Percentiles rank a stretch among this genome's conserved stretches.
phyloP scores from a whole-genome alignment of 306 rosid species.

The Vigna radiata region DNA sequence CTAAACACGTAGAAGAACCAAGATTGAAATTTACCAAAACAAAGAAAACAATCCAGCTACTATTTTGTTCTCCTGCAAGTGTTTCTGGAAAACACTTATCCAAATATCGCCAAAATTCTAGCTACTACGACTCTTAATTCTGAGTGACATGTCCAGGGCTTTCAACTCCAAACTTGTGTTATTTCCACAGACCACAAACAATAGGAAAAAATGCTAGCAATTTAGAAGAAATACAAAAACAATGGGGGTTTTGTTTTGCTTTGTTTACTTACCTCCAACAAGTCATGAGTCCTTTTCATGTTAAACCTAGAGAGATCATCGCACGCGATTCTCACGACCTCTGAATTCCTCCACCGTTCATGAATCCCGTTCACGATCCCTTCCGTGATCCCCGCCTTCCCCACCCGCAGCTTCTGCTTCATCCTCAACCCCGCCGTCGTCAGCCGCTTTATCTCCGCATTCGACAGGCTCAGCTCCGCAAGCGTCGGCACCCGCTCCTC shows the following conservation, averaged over 20 bases:
- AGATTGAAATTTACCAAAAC: background rate
- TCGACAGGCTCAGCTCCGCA: slow-evolving; percentile 79
- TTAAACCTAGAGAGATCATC: slow-evolving; percentile 80
- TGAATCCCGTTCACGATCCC: slow-evolving; percentile 92
- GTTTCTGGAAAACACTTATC: too few relatives aligned
- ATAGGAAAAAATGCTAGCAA: background rate
- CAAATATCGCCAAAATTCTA: background rate
- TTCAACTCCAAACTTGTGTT: background rate
- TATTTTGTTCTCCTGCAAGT: too few relatives aligned
- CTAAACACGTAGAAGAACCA: too few relatives aligned
- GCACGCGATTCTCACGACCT: slow-evolving; percentile 76
- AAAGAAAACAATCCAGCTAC: too few relatives aligned
- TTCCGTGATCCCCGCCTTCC: slow-evolving; percentile 92
- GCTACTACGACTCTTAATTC: background rate
- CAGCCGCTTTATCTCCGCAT: slow-evolving; percentile 67
- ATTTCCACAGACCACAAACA: background rate
- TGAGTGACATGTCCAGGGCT: background rate
- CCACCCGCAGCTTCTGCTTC: slow-evolving; percentile 75
- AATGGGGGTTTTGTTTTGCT: background rate
- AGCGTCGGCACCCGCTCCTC: slow-evolving; percentile 64
- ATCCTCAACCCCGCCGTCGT: slow-evolving; percentile 55
- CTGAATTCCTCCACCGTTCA: slow-evolving; percentile 79
- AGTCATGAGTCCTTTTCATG: slow-evolving; percentile 94
- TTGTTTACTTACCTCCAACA: slow-evolving; percentile 70
- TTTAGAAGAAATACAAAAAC: background rate